Percentiles rank a stretch among this genome's conserved stretches.
Conservation (phyloP, 495 filamentous ascomycete genomes). For the Chlorociboria aeruginascens region DNA sequence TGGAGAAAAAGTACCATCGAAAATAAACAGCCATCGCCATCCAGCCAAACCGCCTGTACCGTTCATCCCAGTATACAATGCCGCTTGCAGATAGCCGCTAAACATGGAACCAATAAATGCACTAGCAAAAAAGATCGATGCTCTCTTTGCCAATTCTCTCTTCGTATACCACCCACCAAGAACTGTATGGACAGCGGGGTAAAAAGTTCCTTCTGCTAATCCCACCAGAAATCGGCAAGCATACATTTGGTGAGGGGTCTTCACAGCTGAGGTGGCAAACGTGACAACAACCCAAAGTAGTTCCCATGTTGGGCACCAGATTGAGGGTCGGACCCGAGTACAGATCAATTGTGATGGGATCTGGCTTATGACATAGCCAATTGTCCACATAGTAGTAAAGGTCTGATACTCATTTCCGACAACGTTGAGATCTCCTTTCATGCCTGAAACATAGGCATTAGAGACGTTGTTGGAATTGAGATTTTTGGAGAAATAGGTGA, state of each 20-base stretch:
- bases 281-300: conserved; percentile 42
- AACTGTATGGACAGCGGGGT: conserved; percentile 35
- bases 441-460: conserved; percentile 43
- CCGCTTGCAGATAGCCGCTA: conserved; percentile 40
- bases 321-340: conserved; percentile 40
- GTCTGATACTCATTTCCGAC: conserved; percentile 40
- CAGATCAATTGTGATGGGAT: conserved; percentile 49
- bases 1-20: conserved; percentile 8
- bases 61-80: conserved; percentile 31
- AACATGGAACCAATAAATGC: conserved; percentile 29
- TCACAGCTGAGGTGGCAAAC: conserved; percentile 33
- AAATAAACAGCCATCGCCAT: conserved; percentile 32
- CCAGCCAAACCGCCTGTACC: conserved; percentile 35
- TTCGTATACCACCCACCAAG: conserved; percentile 36
- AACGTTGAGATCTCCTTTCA: conserved; percentile 47
- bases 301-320: conserved; percentile 47
- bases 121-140: conserved; percentile 20
- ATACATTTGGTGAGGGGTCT: conserved; percentile 38
- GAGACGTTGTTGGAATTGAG: conserved; percentile 35
- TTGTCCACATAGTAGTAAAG: conserved; percentile 45
- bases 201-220: conserved; percentile 32
- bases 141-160: conserved; percentile 23
- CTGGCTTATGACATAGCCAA: conserved; percentile 53
- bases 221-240: conserved; percentile 47
- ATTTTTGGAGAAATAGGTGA: conserved; percentile 26